phyloP scores from a whole-genome alignment of 192 early-diverging fungal genomes.

The Phycomyces blakesleeanus region DNA sequence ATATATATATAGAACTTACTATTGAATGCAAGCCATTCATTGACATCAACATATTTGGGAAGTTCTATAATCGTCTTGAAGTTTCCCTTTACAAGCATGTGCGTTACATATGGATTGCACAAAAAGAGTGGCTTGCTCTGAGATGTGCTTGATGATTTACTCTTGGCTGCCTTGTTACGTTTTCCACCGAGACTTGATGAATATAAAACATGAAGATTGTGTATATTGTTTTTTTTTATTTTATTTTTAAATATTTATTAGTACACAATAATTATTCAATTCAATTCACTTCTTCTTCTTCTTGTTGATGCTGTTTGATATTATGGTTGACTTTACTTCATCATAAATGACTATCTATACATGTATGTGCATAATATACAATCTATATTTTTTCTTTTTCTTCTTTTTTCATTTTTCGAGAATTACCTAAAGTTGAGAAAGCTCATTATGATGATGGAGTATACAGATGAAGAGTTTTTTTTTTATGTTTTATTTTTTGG shows the following conservation, averaged over 20 bases:
- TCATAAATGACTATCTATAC: too few species aligned
- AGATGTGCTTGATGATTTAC: constrained; percentile 28
- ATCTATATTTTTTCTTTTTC: too few species aligned
- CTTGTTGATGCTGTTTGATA: too few species aligned
- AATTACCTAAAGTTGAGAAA: constrained; percentile 29
- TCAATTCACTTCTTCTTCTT: too few species aligned
- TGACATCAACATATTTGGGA: constrained; percentile 86
- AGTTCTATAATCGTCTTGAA: constrained; percentile 86
- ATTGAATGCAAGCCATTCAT: constrained; percentile 92
- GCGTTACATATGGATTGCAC: constrained; percentile 63
- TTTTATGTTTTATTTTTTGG: too few species aligned
- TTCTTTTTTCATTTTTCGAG: too few species aligned
- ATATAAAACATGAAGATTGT: too few species aligned
- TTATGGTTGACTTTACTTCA: too few species aligned
- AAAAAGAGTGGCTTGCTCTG: constrained; percentile 48
- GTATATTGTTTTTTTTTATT: too few species aligned
- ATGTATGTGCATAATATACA: too few species aligned
- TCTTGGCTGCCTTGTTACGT: constrained; percentile 26
- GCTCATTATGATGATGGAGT: constrained; percentile 10
- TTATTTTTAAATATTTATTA: too few species aligned
- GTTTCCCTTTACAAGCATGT: constrained; percentile 88
- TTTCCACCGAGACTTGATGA: constrained; percentile 27
- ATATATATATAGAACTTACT: constrained; percentile 35
- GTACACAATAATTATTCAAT: too few species aligned
- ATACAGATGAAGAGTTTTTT: neutral